These are phyloP conservation scores for Ambrosia artemisiifolia DNA, from an alignment of 129 eudicot species.

Conservation along the genomic window DNA sequence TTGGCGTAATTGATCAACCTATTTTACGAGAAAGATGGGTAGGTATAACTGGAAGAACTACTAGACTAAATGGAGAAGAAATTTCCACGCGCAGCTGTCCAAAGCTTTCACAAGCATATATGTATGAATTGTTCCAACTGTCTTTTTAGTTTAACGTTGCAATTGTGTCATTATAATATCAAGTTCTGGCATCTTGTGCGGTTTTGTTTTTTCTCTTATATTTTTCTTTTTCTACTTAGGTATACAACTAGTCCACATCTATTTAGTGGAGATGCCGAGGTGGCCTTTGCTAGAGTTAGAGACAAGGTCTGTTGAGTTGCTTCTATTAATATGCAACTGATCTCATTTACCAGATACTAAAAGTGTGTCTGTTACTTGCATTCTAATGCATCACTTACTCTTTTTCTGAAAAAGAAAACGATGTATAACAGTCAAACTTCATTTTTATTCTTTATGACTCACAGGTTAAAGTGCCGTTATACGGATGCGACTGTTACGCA, in stretches of 20 bases:
- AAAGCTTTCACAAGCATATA: constrained; percentile 81
- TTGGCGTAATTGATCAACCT: constrained; percentile 94
- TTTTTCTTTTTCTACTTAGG: constrained; percentile 41
- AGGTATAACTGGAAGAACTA: constrained; percentile 67
- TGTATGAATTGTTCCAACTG: constrained; percentile 43
- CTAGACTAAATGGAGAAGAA: constrained; percentile 77
- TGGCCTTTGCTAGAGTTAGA: constrained; percentile 79
- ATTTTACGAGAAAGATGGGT: constrained; percentile 87
- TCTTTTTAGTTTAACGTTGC: neutral
- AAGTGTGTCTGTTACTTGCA: neutral
- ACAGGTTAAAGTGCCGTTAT: constrained; percentile 91
- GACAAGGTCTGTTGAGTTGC: constrained; percentile 50
- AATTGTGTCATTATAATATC: too few relatives aligned
- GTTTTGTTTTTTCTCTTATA: neutral
- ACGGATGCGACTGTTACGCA: constrained; percentile 98
- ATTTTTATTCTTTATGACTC: constrained; percentile 4
- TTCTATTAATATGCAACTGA: neutral
- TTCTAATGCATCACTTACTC: constrained; percentile 2
- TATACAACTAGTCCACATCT: constrained; percentile 99
- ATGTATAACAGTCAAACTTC: neutral
- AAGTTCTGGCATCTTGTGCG: neutral
- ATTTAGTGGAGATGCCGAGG: constrained; percentile 74
- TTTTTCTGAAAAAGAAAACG: neutral
- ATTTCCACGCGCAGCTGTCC: constrained; percentile 76
- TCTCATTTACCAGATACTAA: neutral